Conservation (phyloP, 164 flowering plant genomes). For the Sedum album region DNA sequence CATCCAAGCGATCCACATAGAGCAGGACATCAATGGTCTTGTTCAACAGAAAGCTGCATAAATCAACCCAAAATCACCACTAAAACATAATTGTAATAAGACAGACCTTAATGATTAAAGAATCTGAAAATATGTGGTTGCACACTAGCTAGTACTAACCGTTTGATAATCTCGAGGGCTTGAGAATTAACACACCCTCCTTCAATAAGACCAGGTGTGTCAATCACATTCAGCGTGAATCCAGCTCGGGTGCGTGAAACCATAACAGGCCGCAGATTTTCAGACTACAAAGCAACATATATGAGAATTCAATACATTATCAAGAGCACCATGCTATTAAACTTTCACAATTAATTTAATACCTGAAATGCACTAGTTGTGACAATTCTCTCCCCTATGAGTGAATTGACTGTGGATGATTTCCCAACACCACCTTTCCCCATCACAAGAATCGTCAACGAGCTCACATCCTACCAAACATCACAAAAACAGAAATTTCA, state of each 20-base stretch:
- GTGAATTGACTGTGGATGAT: conserved; percentile 90
- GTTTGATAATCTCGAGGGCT: conserved; percentile 72
- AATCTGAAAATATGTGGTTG: not conserved
- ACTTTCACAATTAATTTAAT: not conserved
- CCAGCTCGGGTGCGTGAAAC: conserved; percentile 71
- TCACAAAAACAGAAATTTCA: not conserved
- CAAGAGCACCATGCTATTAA: not conserved
- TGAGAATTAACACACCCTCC: conserved; percentile 85
- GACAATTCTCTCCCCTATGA: conserved; percentile 81
- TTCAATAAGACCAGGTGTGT: conserved; percentile 94
- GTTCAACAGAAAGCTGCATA: conserved; percentile 77
- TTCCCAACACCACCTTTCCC: conserved; percentile 99
- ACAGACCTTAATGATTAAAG: not conserved
- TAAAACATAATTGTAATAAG: not conserved
- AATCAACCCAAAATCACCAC: not conserved
- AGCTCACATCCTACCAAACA: conserved; percentile 51
- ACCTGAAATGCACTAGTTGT: conserved; percentile 89
- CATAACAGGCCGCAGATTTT: conserved; percentile 70
- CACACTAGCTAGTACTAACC: conserved; percentile 29
- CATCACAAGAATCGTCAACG: conserved; percentile 88
- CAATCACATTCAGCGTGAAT: conserved; percentile 72
- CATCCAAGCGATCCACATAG: conserved; percentile 92
- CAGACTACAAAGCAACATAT: conserved; percentile 41
- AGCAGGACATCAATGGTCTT: conserved; percentile 91
- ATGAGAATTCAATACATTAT: not conserved